Conservation (phyloP, 2,329 filamentous ascomycete species). For the Pyrenochaeta sp. region DNA sequence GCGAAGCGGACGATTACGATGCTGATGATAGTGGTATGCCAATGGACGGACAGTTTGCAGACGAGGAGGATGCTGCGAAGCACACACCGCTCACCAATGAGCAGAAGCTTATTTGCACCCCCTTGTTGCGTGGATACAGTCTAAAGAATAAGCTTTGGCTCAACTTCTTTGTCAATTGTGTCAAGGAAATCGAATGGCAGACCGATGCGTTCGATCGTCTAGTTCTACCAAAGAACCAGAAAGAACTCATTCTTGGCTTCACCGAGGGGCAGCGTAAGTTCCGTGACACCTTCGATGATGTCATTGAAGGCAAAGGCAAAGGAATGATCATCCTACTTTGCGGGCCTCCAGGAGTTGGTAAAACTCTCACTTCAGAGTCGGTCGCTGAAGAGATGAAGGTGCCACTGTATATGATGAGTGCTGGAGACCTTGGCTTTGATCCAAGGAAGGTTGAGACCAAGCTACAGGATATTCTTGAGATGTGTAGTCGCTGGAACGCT, state of each 20-base stretch:
- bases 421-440: constrained; percentile 74
- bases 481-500: constrained; percentile 71
- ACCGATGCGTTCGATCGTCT: constrained; percentile 56
- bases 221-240: constrained; percentile 39
- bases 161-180: constrained; percentile 46
- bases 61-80: constrained; percentile 23
- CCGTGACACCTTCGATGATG: constrained; percentile 31
- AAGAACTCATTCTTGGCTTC: constrained; percentile 63
- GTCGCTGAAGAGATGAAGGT: constrained; percentile 31
- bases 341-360: constrained; percentile 37
- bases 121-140: constrained; percentile 51
- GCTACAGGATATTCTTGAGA: constrained; percentile 81
- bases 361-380: constrained; percentile 32
- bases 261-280: constrained; percentile 72
- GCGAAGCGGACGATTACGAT: constrained; percentile 8
- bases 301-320: constrained; percentile 59
- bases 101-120: constrained; percentile 52
- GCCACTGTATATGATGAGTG: constrained; percentile 74
- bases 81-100: constrained; percentile 19
- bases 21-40: constrained; percentile 22
- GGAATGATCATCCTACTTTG: constrained; percentile 39
- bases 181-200: constrained; percentile 56
- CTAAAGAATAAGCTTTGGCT: constrained; percentile 40
- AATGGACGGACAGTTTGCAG: constrained; percentile 22
- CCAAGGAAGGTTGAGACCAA: constrained; percentile 69